A percentile compares a stretch with the other conserved stretches of the same genome.
Evolutionary conservation across 139 green algal species (phyloP).

Genomic region (Picochlorum costavermella): DNA sequence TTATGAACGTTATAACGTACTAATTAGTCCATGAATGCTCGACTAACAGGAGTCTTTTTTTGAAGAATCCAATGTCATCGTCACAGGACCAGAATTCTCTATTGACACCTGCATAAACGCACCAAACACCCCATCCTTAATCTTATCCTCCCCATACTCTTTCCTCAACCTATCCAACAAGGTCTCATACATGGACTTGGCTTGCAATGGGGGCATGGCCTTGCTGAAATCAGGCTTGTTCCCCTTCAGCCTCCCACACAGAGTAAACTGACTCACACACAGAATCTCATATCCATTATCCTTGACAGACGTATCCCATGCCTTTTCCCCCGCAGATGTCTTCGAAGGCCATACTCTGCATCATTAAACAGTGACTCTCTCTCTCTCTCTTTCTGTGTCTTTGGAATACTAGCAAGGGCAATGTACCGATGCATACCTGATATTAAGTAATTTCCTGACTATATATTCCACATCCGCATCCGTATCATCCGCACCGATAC

Average conservation of each 20-base stretch:
- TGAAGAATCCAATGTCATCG: conserved; percentile 15
- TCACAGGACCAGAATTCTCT: conserved; percentile 50
- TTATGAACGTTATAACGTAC: too few relatives aligned
- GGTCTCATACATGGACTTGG: conserved; percentile 36
- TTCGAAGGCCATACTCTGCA: conserved; percentile 38
- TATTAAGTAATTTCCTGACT: conserved; percentile 32
- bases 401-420: too few relatives aligned
- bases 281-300: conserved; percentile 43
- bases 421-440: too few relatives aligned
- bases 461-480: conserved; percentile 40
- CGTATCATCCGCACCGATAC: conserved; percentile 35
- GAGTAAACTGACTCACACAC: conserved; percentile 69
- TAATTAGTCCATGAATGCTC: not conserved
- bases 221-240: conserved; percentile 66
- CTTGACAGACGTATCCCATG: conserved; percentile 49
- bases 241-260: conserved; percentile 56
- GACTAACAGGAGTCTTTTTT: not conserved
- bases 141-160: conserved; percentile 32
- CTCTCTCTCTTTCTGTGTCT: too few relatives aligned
- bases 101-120: conserved; percentile 67
- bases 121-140: conserved; percentile 45
- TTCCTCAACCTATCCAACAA: conserved; percentile 43
- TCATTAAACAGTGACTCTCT: too few relatives aligned
- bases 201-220: conserved; percentile 51
- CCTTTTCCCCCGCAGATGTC: conserved; percentile 2